Evolutionary conservation across 768 basidiomycete species (phyloP).

Genomic region (Pisolithus microcarpus): DNA sequence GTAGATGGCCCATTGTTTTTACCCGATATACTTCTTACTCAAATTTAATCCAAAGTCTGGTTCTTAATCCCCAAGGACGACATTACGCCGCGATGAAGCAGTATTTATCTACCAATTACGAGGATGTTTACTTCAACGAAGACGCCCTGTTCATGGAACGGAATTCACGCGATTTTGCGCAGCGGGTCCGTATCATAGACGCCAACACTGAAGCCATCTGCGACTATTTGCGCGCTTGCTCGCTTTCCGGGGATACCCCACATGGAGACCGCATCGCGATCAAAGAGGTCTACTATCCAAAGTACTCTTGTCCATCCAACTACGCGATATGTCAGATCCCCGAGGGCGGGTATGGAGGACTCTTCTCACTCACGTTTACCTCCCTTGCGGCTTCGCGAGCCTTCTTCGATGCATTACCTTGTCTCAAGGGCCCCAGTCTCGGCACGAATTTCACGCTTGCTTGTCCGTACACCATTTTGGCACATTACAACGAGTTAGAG

Average conservation of each 20-base stretch:
- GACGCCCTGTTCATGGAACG: conserved; percentile 97
- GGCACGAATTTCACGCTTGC: conserved; percentile 97
- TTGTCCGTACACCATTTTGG: conserved; percentile 88
- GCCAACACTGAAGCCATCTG: conserved; percentile 77
- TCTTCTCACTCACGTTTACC: conserved; percentile 85
- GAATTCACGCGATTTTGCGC: conserved; percentile 88
- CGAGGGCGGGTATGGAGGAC: conserved; percentile 64
- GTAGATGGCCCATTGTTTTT: conserved; percentile 37
- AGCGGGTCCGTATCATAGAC: conserved; percentile 72
- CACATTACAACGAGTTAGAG: conserved; percentile 81
- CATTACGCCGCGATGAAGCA: conserved; percentile 63
- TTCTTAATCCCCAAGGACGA: conserved; percentile 73
- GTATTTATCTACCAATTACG: conserved; percentile 52
- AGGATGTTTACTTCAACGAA: conserved; percentile 83
- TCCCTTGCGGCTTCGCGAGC: conserved; percentile 57
- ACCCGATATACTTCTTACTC: neutral
- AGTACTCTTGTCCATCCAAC: conserved; percentile 62
- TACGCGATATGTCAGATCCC: conserved; percentile 65
- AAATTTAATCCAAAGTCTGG: conserved; percentile 46
- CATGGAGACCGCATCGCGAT: conserved; percentile 37
- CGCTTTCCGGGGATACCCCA: conserved; percentile 32
- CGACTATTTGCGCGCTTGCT: conserved; percentile 63
- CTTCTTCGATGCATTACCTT: conserved; percentile 80
- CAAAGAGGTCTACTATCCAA: conserved; percentile 87
- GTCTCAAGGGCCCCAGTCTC: conserved; percentile 83